Conservation (phyloP, 495 filamentous ascomycete species). For the Arthonia radiata region DNA sequence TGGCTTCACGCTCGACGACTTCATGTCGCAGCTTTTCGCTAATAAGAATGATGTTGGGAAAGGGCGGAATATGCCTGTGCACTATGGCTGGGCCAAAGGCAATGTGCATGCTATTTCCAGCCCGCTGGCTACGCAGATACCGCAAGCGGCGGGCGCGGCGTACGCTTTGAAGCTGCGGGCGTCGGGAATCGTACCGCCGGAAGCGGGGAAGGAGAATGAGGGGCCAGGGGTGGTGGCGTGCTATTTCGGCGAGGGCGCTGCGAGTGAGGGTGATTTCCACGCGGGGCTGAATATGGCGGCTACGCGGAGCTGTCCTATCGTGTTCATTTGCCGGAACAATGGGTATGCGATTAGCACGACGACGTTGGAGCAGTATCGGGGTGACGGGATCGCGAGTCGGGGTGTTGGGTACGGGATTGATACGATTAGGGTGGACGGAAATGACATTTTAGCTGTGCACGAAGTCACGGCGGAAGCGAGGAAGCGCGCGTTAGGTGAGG, state of each 20-base stretch:
- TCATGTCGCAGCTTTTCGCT: conserved; percentile 90
- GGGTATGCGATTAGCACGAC: conserved; percentile 91
- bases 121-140: conserved; percentile 81
- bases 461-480: conserved; percentile 62
- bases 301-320: conserved; percentile 66
- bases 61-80: conserved; percentile 93
- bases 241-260: conserved; percentile 96
- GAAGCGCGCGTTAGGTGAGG: conserved; percentile 47
- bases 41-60: conserved; percentile 58
- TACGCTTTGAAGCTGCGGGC: conserved; percentile 81
- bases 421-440: conserved; percentile 87
- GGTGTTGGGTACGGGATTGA: conserved; percentile 96
- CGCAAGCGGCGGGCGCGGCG: conserved; percentile 78
- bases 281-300: conserved; percentile 91
- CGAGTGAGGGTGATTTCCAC: conserved; percentile 93
- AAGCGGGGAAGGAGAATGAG: conserved; percentile 40
- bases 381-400: conserved; percentile 84
- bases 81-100: conserved; percentile 65
- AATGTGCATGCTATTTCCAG: conserved; percentile 93
- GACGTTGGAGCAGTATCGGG: conserved; percentile 86
- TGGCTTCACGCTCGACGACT: conserved; percentile 63
- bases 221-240: conserved; percentile 53
- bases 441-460: conserved; percentile 85
- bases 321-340: conserved; percentile 96
- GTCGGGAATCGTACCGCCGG: no score